Conservation (phyloP, 345 rosid genomes). For the Carallia pectinifolia region DNA sequence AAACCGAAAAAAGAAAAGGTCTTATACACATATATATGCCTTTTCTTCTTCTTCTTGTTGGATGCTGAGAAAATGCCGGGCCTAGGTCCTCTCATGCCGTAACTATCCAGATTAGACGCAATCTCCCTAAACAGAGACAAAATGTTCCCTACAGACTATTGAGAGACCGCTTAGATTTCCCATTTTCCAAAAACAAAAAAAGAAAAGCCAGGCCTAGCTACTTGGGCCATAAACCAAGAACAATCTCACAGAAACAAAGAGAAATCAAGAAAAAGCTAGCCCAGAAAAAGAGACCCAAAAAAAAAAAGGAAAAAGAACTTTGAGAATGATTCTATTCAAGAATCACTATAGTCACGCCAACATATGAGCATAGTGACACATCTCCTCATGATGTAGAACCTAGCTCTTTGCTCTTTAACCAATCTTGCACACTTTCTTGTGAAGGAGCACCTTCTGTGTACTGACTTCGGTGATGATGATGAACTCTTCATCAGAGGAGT, state of each 20-base stretch:
- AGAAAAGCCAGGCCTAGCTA: background rate
- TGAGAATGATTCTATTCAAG: constrained; percentile 31
- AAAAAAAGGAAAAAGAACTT: background rate
- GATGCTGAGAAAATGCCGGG: constrained; percentile 24
- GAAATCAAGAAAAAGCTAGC: background rate
- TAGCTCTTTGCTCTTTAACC: constrained; percentile 87
- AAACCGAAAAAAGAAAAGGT: constrained; percentile 7
- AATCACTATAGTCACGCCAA: constrained; percentile 84
- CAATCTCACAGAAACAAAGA: constrained; percentile 25
- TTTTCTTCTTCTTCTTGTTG: constrained; percentile 23
- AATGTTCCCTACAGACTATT: too few relatives aligned
- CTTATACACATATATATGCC: constrained; percentile 48
- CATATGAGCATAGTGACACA: constrained; percentile 92
- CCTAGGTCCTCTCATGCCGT: background rate
- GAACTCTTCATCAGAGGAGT: constrained; percentile 38
- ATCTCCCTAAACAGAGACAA: too few relatives aligned
- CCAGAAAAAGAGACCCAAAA: background rate
- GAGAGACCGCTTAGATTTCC: too few relatives aligned
- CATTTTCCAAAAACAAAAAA: too few relatives aligned
- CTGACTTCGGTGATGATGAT: background rate
- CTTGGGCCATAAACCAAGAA: constrained; percentile 4
- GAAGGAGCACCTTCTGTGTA: constrained; percentile 56
- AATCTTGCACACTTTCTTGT: constrained; percentile 77
- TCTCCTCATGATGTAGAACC: constrained; percentile 88
- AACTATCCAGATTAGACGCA: too few relatives aligned